A percentile compares a stretch with the other conserved stretches of the same genome.
Evolutionary conservation across 2,329 filamentous ascomycete genomes (phyloP).

Genomic region (Oidium heveae): DNA sequence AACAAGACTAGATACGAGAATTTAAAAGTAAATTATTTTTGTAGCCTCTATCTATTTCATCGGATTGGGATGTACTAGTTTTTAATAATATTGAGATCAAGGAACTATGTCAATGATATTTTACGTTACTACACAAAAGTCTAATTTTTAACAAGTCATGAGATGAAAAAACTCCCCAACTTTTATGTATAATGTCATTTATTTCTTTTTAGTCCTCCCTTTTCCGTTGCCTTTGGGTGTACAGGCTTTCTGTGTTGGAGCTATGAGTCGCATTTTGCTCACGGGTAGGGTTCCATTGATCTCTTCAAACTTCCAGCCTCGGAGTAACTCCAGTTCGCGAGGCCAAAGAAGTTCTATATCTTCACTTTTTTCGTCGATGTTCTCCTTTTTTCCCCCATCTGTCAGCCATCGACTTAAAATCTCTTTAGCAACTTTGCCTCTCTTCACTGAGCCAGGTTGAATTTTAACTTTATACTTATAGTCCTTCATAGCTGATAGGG

Average conservation of each 20-base stretch:
- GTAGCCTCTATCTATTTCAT: no score
- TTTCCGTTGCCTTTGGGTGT: conserved; percentile 6
- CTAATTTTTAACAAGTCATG: no score
- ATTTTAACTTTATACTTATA: conserved; percentile 92
- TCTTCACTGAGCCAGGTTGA: conserved; percentile 73
- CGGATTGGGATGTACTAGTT: no score
- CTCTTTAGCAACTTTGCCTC: conserved; percentile 83
- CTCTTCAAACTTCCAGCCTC: conserved; percentile 58
- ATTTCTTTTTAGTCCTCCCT: conserved; percentile 10
- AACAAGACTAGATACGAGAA: no score
- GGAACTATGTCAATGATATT: no score
- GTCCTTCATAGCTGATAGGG: conserved; percentile 34
- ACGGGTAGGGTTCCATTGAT: conserved; percentile 61
- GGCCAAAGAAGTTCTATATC: conserved; percentile 63
- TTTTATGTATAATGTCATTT: no score
- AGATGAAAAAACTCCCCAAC: no score
- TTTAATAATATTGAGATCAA: no score
- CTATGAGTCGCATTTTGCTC: conserved; percentile 55
- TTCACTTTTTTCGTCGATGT: conserved; percentile 31
- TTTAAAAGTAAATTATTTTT: no score
- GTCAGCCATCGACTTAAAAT: conserved; percentile 60
- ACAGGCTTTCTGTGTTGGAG: conserved; percentile 26
- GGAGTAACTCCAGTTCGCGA: conserved; percentile 62
- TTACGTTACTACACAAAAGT: no score
- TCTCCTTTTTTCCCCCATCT: conserved; percentile 28